Conservation (phyloP, 208 protist genomes). For the Trichomonas gallinae region DNA sequence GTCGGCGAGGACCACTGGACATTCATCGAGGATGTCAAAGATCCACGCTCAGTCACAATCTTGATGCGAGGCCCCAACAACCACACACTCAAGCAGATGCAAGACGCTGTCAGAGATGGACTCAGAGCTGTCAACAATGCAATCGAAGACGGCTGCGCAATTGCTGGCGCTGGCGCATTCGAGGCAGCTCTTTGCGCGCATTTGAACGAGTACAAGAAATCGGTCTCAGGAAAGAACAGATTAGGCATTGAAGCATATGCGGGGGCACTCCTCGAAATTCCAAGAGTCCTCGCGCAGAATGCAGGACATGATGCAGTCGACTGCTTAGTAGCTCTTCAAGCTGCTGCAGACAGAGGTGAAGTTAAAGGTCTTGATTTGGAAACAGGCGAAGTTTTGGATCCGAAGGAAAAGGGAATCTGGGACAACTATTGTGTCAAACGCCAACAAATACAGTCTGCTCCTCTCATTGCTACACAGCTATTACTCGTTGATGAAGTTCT, state of each 20-base stretch:
- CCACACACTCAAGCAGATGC: slow-evolving; percentile 95
- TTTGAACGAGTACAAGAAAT: slow-evolving; percentile 59
- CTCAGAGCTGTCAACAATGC: slow-evolving; percentile 94
- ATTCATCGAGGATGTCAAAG: slow-evolving; percentile 87
- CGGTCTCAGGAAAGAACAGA: slow-evolving; percentile 61
- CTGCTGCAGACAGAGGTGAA: slow-evolving; percentile 42
- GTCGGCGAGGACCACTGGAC: slow-evolving; percentile 98
- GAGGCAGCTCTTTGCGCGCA: slow-evolving; percentile 77
- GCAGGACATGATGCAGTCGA: slow-evolving; percentile 89
- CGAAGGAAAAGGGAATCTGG: slow-evolving; percentile 71
- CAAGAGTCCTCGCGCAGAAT: slow-evolving; percentile 94
- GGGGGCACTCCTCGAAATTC: slow-evolving; percentile 90
- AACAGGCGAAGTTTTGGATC: slow-evolving; percentile 82
- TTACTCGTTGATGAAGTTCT: slow-evolving; percentile 99
- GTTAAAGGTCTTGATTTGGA: slow-evolving; percentile 76
- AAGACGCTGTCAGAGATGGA: slow-evolving; percentile 89
- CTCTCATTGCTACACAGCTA: slow-evolving; percentile 87
- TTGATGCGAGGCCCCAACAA: slow-evolving; percentile 93
- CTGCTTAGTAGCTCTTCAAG: slow-evolving; percentile 76
- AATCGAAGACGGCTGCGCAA: slow-evolving; percentile 49
- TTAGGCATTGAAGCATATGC: slow-evolving; percentile 93
- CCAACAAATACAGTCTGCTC: slow-evolving; percentile 67
- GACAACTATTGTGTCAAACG: slow-evolving; percentile 97
- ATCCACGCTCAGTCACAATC: slow-evolving; percentile 93
- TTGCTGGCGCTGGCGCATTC: slow-evolving; percentile 95